These are phyloP conservation scores for Plasmodium cynomolgi DNA, from an alignment of 169 alveolate species.

Conservation along the genomic window DNA sequence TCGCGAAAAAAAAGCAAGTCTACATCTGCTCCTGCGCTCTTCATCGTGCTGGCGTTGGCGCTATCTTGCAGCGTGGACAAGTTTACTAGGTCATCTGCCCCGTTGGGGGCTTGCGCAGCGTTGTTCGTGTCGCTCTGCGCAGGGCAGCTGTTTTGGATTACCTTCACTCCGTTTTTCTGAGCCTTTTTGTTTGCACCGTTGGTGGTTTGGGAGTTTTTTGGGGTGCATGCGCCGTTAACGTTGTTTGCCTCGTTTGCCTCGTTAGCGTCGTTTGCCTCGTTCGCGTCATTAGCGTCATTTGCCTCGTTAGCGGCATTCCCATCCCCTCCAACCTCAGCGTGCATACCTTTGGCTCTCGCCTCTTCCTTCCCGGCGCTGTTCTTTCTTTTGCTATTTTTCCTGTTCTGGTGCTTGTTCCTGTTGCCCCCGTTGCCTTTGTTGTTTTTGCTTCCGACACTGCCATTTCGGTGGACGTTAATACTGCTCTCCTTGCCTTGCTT, in stretches of 20 bases:
- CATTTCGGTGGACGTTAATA: not conserved
- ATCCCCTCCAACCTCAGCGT: not conserved
- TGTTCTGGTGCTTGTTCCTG: slow-evolving; percentile 9
- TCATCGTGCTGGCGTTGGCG: not conserved
- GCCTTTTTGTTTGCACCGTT: not conserved
- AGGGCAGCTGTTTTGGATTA: not conserved
- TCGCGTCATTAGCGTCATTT: not conserved
- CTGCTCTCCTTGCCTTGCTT: not conserved
- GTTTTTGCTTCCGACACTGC: not conserved
- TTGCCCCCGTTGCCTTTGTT: not conserved
- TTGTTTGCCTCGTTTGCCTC: not conserved
- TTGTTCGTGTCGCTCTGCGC: not conserved
- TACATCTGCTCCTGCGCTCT: not conserved
- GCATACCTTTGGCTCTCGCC: not conserved
- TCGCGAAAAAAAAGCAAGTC: slow-evolving; percentile 7
- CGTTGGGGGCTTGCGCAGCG: not conserved
- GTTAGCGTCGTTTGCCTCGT: not conserved
- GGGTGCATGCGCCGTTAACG: not conserved
- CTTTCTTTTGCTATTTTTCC: slow-evolving; percentile 9
- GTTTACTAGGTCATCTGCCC: slow-evolving; percentile 4
- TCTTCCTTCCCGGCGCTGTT: not conserved
- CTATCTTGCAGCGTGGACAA: slow-evolving; percentile 11
- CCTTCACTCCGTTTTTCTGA: not conserved
- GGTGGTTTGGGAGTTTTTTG: not conserved
- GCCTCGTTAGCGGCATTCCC: not conserved